phyloP scores from a whole-genome alignment of 768 basidiomycete species.

The Boletellus sp. region DNA sequence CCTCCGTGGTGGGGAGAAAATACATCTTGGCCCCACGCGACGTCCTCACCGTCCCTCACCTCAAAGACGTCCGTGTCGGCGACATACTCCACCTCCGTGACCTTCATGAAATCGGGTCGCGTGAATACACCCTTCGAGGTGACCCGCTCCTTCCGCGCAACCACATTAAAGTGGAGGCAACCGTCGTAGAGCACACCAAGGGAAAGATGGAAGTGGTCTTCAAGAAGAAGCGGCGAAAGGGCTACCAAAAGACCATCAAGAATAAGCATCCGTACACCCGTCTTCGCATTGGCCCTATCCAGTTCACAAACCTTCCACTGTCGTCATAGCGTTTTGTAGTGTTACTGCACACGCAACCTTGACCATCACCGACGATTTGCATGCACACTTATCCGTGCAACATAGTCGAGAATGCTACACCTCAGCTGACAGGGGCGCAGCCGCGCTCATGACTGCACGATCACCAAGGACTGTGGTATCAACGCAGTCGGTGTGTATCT shows the following conservation, averaged over 20 bases:
- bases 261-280: constrained; percentile 97
- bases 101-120: constrained; percentile 92
- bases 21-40: constrained; percentile 90
- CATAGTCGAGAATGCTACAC: too few species aligned
- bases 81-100: constrained; percentile 78
- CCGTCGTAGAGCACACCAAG: constrained; percentile 97
- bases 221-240: constrained; percentile 98
- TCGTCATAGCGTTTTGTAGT: constrained; percentile 23
- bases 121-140: constrained; percentile 89
- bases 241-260: constrained; percentile 90
- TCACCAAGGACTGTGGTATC: too few species aligned
- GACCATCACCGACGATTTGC: neutral
- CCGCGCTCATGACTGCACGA: too few species aligned
- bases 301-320: constrained; percentile 36
- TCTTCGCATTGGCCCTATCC: constrained; percentile 83
- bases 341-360: neutral
- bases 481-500: too few species aligned
- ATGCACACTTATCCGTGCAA: neutral
- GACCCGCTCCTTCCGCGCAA: constrained; percentile 64
- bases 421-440: too few species aligned
- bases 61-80: constrained; percentile 83
- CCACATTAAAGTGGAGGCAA: constrained; percentile 74
- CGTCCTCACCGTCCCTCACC: constrained; percentile 87
- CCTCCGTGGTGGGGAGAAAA: constrained; percentile 79
- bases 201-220: constrained; percentile 86